Evolutionary conservation across 2,329 filamentous ascomycete genomes (phyloP), one percentile per base, ranked within the genome.

Genomic region (Paracoccidioides lutzii): DNA sequence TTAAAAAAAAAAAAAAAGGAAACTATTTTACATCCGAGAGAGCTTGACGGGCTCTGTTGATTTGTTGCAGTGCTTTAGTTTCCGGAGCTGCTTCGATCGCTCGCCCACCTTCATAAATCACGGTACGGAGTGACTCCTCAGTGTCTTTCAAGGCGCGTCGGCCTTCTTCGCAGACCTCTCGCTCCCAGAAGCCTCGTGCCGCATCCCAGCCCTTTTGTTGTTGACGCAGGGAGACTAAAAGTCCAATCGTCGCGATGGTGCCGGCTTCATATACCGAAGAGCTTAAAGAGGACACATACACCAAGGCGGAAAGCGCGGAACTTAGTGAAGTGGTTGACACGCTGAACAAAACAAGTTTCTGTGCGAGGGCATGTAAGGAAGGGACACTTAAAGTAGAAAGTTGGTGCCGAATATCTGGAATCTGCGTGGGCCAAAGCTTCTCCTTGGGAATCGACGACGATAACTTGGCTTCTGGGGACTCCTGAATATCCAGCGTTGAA

Each of bases 261-360:
- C 79, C 76, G 4, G 79, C 78, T 65, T 83, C 80, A 57, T 81
- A 82, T 1, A 79, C 55, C 0, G 75, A 75, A 6, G 77, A 73
- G 0, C 76, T 71, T 0, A 76, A 73, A 7, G 77, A 64, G 14
- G 79, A 81, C 15, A 80, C 60, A 65, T 80, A 82, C 3, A 81
- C 73, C 55, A 83, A 74, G 0, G 71, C 75, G 0, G 77, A 78
- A 2, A 83, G 72, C 0, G 78, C 78, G 9, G 76, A 75, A 0
- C 80, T 79, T 3, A 87, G 72, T 4, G 82, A 81, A 0, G 87
- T 86, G 0, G 88, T 88, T 53, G 83, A 85, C 0, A 88, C 72
- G 0, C 87, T 87, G 64, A 90, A 83, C 4, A 94, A 67, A 4
- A 95, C 82, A 1, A 90, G 79, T 56, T 78, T 81, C 69, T 90